phyloP scores from a whole-genome alignment of 768 basidiomycete species.

The Pulveroboletus sp. region DNA sequence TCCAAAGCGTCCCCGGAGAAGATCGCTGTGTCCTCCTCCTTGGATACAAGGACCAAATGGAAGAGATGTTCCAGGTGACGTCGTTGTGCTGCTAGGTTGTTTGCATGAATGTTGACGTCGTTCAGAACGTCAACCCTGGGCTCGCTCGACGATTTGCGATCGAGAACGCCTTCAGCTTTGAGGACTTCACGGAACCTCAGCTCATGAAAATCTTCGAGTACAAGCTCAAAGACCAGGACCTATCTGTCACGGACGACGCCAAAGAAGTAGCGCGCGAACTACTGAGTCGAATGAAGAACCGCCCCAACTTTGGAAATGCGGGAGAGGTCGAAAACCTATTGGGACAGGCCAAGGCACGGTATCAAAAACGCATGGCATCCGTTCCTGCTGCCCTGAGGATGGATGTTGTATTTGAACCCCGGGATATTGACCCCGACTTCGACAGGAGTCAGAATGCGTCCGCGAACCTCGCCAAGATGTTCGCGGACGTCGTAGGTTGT shows the following conservation, averaged over 20 bases:
- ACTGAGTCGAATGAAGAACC: constrained; percentile 32
- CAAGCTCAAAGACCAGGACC: constrained; percentile 56
- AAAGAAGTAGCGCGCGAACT: constrained; percentile 54
- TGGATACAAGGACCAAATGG: constrained; percentile 64
- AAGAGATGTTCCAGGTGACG: constrained; percentile 68
- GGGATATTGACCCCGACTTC: constrained; percentile 63
- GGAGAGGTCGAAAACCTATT: constrained; percentile 64
- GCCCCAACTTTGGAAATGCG: constrained; percentile 64
- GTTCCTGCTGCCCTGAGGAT: constrained; percentile 22
- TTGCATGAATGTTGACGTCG: neutral
- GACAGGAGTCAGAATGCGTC: constrained; percentile 46
- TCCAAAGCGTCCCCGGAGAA: constrained; percentile 65
- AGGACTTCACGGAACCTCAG: constrained; percentile 56
- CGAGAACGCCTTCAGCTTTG: constrained; percentile 63
- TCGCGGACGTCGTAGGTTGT: constrained; percentile 60
- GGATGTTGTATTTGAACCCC: constrained; percentile 36
- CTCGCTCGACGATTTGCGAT: constrained; percentile 62
- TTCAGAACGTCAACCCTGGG: constrained; percentile 68
- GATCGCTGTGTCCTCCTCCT: constrained; percentile 64
- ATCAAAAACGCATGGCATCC: constrained; percentile 36
- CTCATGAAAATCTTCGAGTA: constrained; percentile 47
- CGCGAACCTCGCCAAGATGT: constrained; percentile 51
- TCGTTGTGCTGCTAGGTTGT: neutral
- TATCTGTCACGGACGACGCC: constrained; percentile 52
- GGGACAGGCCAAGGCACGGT: constrained; percentile 46